Base-by-base conservation (phyloP, 1,284 basidiomycete species). In the Ceratobasidium sp. region DNA sequence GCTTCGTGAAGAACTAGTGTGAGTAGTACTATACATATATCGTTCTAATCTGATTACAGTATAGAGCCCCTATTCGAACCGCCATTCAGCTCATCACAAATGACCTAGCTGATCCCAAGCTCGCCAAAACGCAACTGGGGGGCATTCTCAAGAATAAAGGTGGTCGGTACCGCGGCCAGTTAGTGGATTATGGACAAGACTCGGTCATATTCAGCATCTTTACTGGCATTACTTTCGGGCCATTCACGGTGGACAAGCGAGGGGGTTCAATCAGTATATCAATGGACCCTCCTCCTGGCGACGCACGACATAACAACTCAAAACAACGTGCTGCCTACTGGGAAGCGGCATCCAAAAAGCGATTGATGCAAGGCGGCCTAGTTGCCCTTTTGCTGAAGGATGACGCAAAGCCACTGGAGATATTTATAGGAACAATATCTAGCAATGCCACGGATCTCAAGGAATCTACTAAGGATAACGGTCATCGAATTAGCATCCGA, bases 1-100 rank as follows among this genome's bases (percentile, higher is more conserved):
- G 0, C 83, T 94, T 50, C 86, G 92, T 44, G 92, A 92, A 78
- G 92, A 94, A 79, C 83, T 92, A 17, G 89, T 87, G 91, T 91
- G 82, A 44, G 89, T 85, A 6, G 56, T 4, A 40, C 17, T 46
- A 56, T 17, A 64, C 56, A 12, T 23, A 12, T 62, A n/a, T 17
- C 0, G 13, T 17, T 15, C 71, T 17, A 33, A 40, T 68, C 52
- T 64, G 33, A 64, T 15, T 6, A 15, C 33, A 65, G 23, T 20
- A 70, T 69, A 91, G 90, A 4, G 88, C 89, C 0, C 86, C 89
- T 0, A 82, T 91, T 42, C 87, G 90, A 4, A 84, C 82, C 5
- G 88, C 91, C 0, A 84, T 90, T 6, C 86, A 88, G 48, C 81
- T 86, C 0, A 81, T 91, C 5, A 78, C 85, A 4, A 83, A 86